phyloP scores from a whole-genome alignment of 129 eudicot species.

The Glebionis coronaria region DNA sequence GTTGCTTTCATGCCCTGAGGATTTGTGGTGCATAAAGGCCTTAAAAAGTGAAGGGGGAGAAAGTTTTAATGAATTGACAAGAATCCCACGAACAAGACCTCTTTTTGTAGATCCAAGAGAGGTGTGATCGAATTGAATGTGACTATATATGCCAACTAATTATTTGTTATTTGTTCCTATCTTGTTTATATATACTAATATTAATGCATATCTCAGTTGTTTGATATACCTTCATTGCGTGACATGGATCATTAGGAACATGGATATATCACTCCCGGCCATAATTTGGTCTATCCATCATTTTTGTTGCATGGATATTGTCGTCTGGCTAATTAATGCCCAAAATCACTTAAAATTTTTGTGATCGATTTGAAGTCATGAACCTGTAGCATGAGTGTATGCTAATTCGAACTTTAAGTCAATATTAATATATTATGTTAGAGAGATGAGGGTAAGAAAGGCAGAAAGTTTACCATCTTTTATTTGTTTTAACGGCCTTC shows the following conservation, averaged over 20 bases:
- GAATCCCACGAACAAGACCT: constrained; percentile 36
- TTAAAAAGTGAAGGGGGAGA: constrained; percentile 34
- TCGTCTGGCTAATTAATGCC: too few species aligned
- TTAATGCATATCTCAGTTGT: constrained; percentile 3
- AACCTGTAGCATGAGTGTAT: too few species aligned
- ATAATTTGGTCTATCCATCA: too few species aligned
- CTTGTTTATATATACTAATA: constrained; percentile 17
- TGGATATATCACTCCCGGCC: background rate
- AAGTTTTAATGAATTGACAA: constrained; percentile 33
- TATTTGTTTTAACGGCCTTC: too few species aligned
- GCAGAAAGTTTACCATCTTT: too few species aligned
- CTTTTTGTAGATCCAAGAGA: constrained; percentile 78
- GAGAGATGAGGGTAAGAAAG: too few species aligned
- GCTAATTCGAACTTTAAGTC: too few species aligned
- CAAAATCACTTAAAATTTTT: too few species aligned
- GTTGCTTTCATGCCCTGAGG: constrained; percentile 53
- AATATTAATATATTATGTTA: too few species aligned
- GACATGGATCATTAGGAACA: background rate
- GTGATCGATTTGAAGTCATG: too few species aligned
- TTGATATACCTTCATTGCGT: background rate
- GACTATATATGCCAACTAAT: constrained; percentile 26
- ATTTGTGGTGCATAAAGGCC: constrained; percentile 61
- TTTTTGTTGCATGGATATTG: too few species aligned
- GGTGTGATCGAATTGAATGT: constrained; percentile 54
- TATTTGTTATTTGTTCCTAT: constrained; percentile 22